Conservation (phyloP, 2,329 filamentous ascomycete genomes). For the Aspergillus fumigatus region DNA sequence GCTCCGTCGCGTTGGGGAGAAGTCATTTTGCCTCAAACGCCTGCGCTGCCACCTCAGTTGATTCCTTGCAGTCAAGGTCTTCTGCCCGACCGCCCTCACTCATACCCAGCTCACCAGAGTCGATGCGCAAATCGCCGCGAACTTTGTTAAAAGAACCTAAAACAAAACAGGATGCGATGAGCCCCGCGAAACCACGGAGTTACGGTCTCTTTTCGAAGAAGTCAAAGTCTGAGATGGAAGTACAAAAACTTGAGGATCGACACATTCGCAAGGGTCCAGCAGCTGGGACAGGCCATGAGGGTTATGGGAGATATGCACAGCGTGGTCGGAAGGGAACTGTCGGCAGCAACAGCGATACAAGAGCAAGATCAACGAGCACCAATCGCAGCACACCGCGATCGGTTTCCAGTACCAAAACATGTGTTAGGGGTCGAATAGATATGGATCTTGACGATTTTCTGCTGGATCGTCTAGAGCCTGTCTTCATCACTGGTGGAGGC, state of each 20-base stretch:
- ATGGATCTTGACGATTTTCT: conserved; percentile 47
- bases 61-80: conserved; percentile 33
- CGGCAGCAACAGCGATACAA: conserved; percentile 36
- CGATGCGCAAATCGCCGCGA: conserved; percentile 29
- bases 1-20: conserved; percentile 31
- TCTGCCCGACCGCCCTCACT: conserved; percentile 31
- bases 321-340: conserved; percentile 42
- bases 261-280: conserved; percentile 68
- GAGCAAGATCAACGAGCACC: conserved; percentile 40
- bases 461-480: conserved; percentile 44
- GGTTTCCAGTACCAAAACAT: conserved; percentile 38
- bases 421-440: conserved; percentile 37
- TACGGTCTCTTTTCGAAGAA: conserved; percentile 76
- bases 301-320: conserved; percentile 46
- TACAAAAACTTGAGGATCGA: conserved; percentile 50
- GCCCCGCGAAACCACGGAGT: conserved; percentile 48
- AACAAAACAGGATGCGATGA: conserved; percentile 27
- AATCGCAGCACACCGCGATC: conserved; percentile 32
- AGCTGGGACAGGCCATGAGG: conserved; percentile 90
- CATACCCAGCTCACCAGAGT: conserved; percentile 27
- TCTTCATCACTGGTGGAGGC: conserved; percentile 47
- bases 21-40: conserved; percentile 23
- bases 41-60: conserved; percentile 34
- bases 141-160: conserved; percentile 32
- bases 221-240: conserved; percentile 59